A percentile compares a stretch with the other conserved stretches of the same genome.
phyloP scores from a whole-genome alignment of 768 basidiomycete genomes.

The Antrodiella citrinella region DNA sequence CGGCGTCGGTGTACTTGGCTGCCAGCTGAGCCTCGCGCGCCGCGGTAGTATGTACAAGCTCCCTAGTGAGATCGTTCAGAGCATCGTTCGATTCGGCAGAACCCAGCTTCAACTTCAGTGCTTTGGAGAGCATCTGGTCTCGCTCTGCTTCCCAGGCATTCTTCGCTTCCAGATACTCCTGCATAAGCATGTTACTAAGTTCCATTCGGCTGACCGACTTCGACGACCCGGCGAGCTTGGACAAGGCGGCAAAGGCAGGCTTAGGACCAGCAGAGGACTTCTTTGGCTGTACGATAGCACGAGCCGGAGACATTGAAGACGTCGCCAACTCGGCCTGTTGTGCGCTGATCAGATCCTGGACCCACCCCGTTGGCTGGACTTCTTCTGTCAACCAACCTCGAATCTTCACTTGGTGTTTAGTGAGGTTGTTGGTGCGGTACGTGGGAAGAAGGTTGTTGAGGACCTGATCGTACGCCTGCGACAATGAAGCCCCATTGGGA shows the following conservation, averaged over 20 bases:
- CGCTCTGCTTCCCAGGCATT: conserved; percentile 23
- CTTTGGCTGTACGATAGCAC: too few species aligned
- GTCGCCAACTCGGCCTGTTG: conserved; percentile 4
- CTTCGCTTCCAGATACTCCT: conserved; percentile 22
- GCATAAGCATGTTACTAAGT: conserved; percentile 20
- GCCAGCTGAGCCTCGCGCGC: conserved; percentile 21
- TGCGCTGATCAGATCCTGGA: conserved; percentile 13
- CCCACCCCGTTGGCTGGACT: conserved; percentile 16
- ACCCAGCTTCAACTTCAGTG: conserved; percentile 5
- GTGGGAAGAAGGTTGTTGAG: conserved; percentile 22
- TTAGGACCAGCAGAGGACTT: neutral
- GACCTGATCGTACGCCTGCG: conserved; percentile 21
- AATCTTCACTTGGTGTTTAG: conserved; percentile 20
- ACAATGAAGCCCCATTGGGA: conserved; percentile 20
- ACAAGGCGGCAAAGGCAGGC: conserved; percentile 3
- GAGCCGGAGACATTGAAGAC: neutral
- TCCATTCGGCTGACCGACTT: conserved; percentile 20
- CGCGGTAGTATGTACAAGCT: conserved; percentile 20
- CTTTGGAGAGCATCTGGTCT: conserved; percentile 17
- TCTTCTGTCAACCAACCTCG: conserved; percentile 20
- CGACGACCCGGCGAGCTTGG: neutral
- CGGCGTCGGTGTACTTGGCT: conserved; percentile 21
- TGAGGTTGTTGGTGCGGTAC: conserved; percentile 11
- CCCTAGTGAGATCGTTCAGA: conserved; percentile 17
- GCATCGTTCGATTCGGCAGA: conserved; percentile 1